Conservation (phyloP, 75 land plant genomes). For the Gnetum montanum region DNA sequence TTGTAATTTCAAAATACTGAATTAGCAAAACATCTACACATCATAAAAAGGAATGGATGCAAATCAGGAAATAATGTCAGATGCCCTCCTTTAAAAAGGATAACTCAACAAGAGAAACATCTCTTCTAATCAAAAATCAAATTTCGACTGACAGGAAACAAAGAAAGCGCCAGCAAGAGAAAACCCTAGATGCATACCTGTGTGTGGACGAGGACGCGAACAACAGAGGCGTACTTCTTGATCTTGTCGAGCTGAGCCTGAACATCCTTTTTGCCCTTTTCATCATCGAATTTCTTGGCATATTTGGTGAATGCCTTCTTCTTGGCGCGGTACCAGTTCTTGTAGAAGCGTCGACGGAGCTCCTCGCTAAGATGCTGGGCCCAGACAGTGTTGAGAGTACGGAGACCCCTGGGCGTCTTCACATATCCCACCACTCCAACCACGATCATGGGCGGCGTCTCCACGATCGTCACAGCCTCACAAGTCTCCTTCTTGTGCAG, state of each 20-base stretch:
- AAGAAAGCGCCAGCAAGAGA: no score
- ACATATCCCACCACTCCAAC: constrained; percentile 47
- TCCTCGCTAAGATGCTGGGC: constrained; percentile 56
- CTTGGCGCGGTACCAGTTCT: constrained; percentile 49
- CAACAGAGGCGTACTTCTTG: constrained; percentile 40
- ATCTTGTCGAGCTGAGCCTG: constrained; percentile 38
- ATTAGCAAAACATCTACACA: no score
- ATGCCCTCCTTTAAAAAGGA: no score
- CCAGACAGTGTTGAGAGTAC: constrained; percentile 40
- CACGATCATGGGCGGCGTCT: constrained; percentile 47
- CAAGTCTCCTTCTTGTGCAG: constrained; percentile 64
- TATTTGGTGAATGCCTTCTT: constrained; percentile 58
- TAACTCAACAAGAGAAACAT: no score
- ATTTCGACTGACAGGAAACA: no score
- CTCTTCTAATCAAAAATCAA: no score
- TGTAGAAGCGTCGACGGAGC: constrained; percentile 40
- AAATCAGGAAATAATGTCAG: no score
- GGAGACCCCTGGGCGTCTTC: constrained; percentile 48
- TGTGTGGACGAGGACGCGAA: constrained; percentile 36
- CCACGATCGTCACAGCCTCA: constrained; percentile 49
- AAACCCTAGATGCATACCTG: constrained; percentile 12
- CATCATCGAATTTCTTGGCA: constrained; percentile 56
- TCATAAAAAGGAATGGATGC: no score
- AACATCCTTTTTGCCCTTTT: constrained; percentile 73
- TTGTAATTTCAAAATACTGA: no score